Conservation (phyloP, 441 rosid genomes). For the Geranium incanum region DNA sequence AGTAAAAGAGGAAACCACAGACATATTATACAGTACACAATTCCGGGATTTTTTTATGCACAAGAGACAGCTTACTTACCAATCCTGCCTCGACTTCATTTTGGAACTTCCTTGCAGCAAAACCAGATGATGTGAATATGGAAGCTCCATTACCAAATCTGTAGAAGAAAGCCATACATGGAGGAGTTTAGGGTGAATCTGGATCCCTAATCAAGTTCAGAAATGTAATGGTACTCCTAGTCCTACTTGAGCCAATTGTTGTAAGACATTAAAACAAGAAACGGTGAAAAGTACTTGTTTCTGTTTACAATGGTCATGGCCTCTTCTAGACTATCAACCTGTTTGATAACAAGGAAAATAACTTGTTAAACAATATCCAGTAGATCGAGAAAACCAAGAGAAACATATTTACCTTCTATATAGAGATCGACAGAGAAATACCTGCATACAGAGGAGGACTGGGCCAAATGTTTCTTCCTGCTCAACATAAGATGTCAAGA, state of each 20-base stretch:
- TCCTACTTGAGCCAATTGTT: neutral
- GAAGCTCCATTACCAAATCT: conserved; percentile 44
- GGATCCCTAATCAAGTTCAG: conserved; percentile 7
- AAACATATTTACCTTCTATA: neutral
- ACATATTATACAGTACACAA: neutral
- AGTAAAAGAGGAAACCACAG: neutral
- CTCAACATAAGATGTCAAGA: conserved; percentile 32
- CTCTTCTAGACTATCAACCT: conserved; percentile 46
- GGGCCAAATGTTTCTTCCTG: conserved; percentile 55
- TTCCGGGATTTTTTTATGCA: neutral
- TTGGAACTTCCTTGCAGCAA: conserved; percentile 44
- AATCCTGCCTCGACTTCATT: conserved; percentile 37
- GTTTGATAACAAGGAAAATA: conserved; percentile 15
- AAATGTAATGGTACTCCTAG: neutral
- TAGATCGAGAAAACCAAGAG: neutral
- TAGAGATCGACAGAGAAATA: conserved; percentile 17
- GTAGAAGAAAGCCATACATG: conserved; percentile 4
- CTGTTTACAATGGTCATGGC: conserved; percentile 37
- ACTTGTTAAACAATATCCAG: conserved; percentile 14
- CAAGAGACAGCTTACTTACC: conserved; percentile 29
- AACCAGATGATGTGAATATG: conserved; percentile 41
- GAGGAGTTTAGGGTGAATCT: neutral
- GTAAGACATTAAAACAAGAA: neutral
- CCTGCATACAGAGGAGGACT: conserved; percentile 44
- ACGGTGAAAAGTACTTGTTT: conserved; percentile 28